A percentile compares a stretch with the other conserved stretches of the same genome.
These are phyloP conservation scores for Aureobasidium sp. DNA, from an alignment of 2,329 filamentous ascomycete species.

Conservation along the genomic window DNA sequence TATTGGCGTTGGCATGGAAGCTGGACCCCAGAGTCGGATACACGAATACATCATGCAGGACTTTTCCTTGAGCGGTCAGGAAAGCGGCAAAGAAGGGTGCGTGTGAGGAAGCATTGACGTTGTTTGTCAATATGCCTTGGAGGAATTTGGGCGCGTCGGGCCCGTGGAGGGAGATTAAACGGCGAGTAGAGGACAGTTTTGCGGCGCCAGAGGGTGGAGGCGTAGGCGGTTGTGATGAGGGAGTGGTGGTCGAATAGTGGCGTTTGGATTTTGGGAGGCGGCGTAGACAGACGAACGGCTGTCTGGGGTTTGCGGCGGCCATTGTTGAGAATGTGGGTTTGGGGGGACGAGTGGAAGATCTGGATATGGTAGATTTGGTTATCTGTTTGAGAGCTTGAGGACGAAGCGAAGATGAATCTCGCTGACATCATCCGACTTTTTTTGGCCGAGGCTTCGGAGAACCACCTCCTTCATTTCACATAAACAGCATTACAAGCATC, in stretches of 20 bases:
- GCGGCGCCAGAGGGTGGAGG: constrained; percentile 47
- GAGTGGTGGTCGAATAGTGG: not conserved
- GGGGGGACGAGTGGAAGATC: too few relatives aligned
- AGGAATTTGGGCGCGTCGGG: constrained; percentile 76
- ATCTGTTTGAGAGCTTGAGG: not conserved
- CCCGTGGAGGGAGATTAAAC: constrained; percentile 72
- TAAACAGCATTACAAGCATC: not conserved
- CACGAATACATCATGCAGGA: constrained; percentile 85
- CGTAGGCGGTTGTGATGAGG: constrained; percentile 31
- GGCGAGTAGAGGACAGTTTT: constrained; percentile 62
- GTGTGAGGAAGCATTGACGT: constrained; percentile 41
- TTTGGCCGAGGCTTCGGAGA: constrained; percentile 2
- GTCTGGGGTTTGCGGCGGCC: not conserved
- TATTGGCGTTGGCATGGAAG: constrained; percentile 21
- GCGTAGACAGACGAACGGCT: constrained; percentile 15
- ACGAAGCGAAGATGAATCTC: not conserved
- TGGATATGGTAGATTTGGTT: not conserved
- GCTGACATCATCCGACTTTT: constrained; percentile 13
- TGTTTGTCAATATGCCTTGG: constrained; percentile 78
- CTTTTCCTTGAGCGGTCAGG: constrained; percentile 70
- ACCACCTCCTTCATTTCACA: too few relatives aligned
- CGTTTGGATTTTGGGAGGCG: constrained; percentile 6
- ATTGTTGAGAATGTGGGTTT: too few relatives aligned
- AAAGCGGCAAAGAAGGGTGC: constrained; percentile 73
- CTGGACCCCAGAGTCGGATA: constrained; percentile 53